A percentile compares a stretch with the other conserved stretches of the same genome.
Evolutionary conservation across 495 filamentous ascomycete genomes (phyloP).

Genomic region (Sabuloglossum arenarium): DNA sequence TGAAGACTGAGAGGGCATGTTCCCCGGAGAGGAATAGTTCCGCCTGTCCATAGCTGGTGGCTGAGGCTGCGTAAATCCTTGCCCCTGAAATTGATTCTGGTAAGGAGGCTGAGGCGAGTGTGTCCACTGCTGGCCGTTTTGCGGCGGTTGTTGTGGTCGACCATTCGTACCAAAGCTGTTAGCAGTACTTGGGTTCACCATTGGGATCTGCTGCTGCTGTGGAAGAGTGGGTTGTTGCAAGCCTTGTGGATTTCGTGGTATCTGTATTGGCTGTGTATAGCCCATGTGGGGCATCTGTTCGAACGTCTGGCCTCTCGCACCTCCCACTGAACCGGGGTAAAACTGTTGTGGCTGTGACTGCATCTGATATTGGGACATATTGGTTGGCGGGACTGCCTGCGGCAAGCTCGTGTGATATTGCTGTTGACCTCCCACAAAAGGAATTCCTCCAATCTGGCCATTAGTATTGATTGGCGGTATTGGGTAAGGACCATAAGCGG

Average conservation of each 20-base stretch:
- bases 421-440: slow-evolving; percentile 12
- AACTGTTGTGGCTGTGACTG: slow-evolving; percentile 17
- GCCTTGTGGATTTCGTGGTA: not conserved
- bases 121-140: not conserved
- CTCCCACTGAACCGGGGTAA: slow-evolving; percentile 8
- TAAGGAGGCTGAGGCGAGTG: not conserved
- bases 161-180: not conserved
- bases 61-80: not conserved
- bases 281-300: not conserved
- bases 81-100: not conserved
- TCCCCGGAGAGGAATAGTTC: not conserved
- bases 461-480: slow-evolving; percentile 18
- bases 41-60: not conserved
- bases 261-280: not conserved
- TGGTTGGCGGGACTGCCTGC: slow-evolving; percentile 18
- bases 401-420: slow-evolving; percentile 13
- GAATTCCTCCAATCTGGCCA: slow-evolving; percentile 7
- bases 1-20: slow-evolving; percentile 5
- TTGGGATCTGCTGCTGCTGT: not conserved
- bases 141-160: not conserved
- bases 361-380: not conserved
- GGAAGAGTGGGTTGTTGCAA: not conserved
- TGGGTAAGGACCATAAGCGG: slow-evolving; percentile 25
- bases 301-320: slow-evolving; percentile 8
- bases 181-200: not conserved